Percentiles rank a stretch among this genome's conserved stretches.
These are phyloP conservation scores for Metschnikowia reukaufii DNA, from an alignment of 805 yeast species.

Conservation along the genomic window DNA sequence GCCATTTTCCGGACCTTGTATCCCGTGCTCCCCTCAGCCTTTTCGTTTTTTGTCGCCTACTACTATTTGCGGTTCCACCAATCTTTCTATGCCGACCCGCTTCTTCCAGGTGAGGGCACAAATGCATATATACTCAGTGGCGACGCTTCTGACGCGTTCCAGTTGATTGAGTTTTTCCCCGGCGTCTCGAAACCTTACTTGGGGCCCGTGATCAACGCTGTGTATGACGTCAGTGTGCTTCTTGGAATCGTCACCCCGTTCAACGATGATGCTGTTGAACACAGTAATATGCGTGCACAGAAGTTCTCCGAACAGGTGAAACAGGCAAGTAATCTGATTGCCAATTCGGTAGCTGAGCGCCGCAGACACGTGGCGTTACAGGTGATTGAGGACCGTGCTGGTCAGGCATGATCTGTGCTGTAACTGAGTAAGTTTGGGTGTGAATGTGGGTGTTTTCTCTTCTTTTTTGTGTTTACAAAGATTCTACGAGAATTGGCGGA, in stretches of 20 bases:
- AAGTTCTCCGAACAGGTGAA: conserved; percentile 53
- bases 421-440: too few relatives aligned
- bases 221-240: conserved; percentile 37
- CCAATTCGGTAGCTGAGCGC: conserved; percentile 62
- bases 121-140: conserved; percentile 50
- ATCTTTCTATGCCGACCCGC: conserved; percentile 50
- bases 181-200: conserved; percentile 51
- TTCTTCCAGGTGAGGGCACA: conserved; percentile 38
- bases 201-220: conserved; percentile 46
- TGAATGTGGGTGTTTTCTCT: too few relatives aligned
- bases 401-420: conserved; percentile 14
- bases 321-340: conserved; percentile 40
- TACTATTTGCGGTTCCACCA: conserved; percentile 77
- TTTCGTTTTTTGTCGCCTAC: conserved; percentile 71
- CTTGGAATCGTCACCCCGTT: conserved; percentile 60
- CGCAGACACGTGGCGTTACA: conserved; percentile 76
- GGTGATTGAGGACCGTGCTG: conserved; percentile 66
- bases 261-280: conserved; percentile 66
- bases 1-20: conserved; percentile 34
- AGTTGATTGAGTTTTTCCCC: conserved; percentile 83
- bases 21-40: conserved; percentile 56
- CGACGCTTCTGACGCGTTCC: conserved; percentile 89
- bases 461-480: too few relatives aligned
- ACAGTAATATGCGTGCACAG: conserved; percentile 69
- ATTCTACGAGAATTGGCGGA: too few relatives aligned